Base-by-base conservation (phyloP, 1,284 basidiomycete genomes). In the Cerrena zonata region DNA sequence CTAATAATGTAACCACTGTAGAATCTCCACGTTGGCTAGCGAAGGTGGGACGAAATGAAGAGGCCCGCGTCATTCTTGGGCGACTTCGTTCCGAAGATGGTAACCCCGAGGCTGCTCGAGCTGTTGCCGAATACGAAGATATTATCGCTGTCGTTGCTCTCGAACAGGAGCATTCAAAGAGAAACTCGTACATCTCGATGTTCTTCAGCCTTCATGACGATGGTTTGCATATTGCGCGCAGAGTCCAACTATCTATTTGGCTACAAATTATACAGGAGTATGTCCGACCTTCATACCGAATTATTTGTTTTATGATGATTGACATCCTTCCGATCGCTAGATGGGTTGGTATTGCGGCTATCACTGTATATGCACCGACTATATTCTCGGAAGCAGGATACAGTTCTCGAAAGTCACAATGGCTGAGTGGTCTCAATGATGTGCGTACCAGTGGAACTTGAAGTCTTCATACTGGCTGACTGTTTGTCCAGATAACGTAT, bases 21-120 rank as follows among this genome's bases (percentile, higher is more conserved):
- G 79, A 82, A 56, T 78, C 75, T 18, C 80, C 80, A 4, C 76
- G 80, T 44, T 81, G 76, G 74, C 70, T 80, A 21, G 64, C 79
- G 55, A 78, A 76, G 62, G 71, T 71, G 51, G 79, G 79, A 5
- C 70, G 75, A 4, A 58, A 65, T 25, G 71, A 72, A 3, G 72
- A 75, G 47, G 79, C 79, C 3, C 66, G 67, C 47, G 60, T 62
- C 15, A 70, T 78, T 50, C 67, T 79, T 34, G 63, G 64, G 2
- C 63, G 63, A 27, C 56, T 69, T 41, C 66, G 67, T 11, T 60
- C 61, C 4, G 64, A 66, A 23, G 57, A 56, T 34, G 64, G 63
- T 34, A 61, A 59, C 51, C 49, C 56, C 10, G 64, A 69, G 46
- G 57, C 58, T 15, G 47, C 56, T 11, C 56, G 53, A n/a, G 67